These are phyloP conservation scores for Pterocarpus macrocarpus DNA, from an alignment of 306 rosid genomes.

Conservation along the genomic window DNA sequence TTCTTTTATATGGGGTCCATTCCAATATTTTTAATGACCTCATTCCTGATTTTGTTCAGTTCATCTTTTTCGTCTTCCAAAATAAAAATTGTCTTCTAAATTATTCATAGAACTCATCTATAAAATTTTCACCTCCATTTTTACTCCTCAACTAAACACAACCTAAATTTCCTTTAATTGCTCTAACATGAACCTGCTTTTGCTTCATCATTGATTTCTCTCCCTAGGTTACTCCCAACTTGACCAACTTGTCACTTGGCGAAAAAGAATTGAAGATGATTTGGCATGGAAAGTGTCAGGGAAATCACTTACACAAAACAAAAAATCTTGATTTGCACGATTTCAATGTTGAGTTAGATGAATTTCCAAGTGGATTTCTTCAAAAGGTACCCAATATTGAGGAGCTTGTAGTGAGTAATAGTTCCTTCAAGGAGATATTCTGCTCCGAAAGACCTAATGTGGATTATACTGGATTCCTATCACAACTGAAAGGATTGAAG, in stretches of 20 bases:
- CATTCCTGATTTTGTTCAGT: neutral
- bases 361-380: constrained; percentile 1
- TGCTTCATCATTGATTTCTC: too few species aligned
- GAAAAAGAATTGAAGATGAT: neutral
- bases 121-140: too few species aligned
- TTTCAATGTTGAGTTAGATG: constrained; percentile 11
- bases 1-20: too few species aligned
- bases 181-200: too few species aligned
- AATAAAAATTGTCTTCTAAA: too few species aligned
- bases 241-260: neutral
- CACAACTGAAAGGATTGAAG: neutral
- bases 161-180: too few species aligned
- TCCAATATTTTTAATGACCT: neutral
- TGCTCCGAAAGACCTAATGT: neutral
- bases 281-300: neutral
- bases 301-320: neutral
- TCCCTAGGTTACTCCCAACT: neutral
- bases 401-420: neutral
- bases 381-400: constrained; percentile 4
- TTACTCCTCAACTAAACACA: too few species aligned
- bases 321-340: neutral
- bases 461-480: neutral
- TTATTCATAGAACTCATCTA: too few species aligned
- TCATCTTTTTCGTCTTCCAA: too few species aligned
- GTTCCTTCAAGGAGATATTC: constrained; percentile 25